A percentile compares a stretch with the other conserved stretches of the same genome.
These are phyloP conservation scores for Globisporangium camurandrum DNA, from an alignment of 352 stramenopile genomes.

Conservation along the genomic window DNA sequence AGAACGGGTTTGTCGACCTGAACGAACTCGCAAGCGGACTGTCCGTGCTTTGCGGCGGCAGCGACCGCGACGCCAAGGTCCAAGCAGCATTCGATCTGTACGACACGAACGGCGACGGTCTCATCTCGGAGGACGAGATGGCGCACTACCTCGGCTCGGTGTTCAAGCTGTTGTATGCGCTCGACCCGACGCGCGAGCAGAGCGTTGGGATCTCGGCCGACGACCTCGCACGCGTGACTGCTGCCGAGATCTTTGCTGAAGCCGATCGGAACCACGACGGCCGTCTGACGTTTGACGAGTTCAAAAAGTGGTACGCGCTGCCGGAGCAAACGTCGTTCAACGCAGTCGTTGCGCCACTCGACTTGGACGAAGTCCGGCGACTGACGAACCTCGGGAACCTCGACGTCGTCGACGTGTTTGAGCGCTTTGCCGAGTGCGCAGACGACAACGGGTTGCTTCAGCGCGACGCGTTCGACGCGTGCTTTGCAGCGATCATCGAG, in stretches of 20 bases:
- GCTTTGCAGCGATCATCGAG: conserved; percentile 65
- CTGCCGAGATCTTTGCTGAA: conserved; percentile 78
- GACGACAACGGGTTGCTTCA: conserved; percentile 52
- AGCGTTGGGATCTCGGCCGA: conserved; percentile 51
- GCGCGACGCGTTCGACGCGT: conserved; percentile 61
- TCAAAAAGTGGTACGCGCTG: conserved; percentile 76
- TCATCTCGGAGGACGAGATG: conserved; percentile 84
- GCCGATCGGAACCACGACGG: conserved; percentile 83
- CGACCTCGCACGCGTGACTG: conserved; percentile 57
- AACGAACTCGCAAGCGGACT: conserved; percentile 70
- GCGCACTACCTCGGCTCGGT: conserved; percentile 78
- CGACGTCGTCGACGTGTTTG: conserved; percentile 83
- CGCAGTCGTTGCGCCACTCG: conserved; percentile 56
- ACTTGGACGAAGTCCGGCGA: conserved; percentile 76
- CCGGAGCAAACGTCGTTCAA: conserved; percentile 64
- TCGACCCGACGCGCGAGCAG: conserved; percentile 54
- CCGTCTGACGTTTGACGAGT: conserved; percentile 81
- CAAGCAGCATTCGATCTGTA: conserved; percentile 79
- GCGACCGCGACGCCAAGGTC: conserved; percentile 54
- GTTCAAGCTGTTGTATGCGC: conserved; percentile 72
- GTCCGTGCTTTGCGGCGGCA: conserved; percentile 58
- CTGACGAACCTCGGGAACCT: conserved; percentile 78
- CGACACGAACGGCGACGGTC: conserved; percentile 73
- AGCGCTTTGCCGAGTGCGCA: conserved; percentile 70
- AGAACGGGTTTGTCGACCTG: conserved; percentile 65